Evolutionary conservation across 1,284 basidiomycete species (phyloP).

Genomic region (Somion occarium): DNA sequence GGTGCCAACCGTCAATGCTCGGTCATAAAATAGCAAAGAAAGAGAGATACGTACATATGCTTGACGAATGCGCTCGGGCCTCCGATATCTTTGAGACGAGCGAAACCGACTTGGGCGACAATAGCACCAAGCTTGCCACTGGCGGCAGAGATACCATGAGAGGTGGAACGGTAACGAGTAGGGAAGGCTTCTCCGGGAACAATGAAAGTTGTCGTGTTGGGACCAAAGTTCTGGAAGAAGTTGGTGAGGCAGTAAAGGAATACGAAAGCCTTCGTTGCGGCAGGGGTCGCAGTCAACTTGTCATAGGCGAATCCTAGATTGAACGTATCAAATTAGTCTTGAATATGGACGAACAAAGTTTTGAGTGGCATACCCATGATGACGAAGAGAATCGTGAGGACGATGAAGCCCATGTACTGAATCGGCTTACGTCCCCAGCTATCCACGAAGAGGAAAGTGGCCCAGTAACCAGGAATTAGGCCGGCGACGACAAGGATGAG

Average conservation of each 20-base stretch:
- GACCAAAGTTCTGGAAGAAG: constrained; percentile 76
- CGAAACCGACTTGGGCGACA: constrained; percentile 77
- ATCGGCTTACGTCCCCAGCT: constrained; percentile 71
- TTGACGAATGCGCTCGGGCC: constrained; percentile 56
- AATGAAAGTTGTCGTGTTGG: constrained; percentile 80
- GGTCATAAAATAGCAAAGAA: too few relatives aligned
- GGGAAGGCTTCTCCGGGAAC: constrained; percentile 86
- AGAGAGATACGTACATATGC: constrained; percentile 46
- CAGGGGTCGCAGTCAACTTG: constrained; percentile 49
- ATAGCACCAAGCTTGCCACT: constrained; percentile 83
- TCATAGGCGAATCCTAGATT: constrained; percentile 66
- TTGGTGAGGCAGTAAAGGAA: constrained; percentile 75
- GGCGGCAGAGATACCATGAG: constrained; percentile 83
- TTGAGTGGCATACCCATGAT: constrained; percentile 40
- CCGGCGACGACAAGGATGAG: constrained; percentile 69
- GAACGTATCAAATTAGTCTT: not conserved
- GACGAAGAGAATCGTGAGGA: constrained; percentile 64
- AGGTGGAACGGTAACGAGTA: constrained; percentile 80
- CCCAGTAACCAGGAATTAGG: constrained; percentile 74
- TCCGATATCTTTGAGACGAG: constrained; percentile 63
- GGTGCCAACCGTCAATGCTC: too few relatives aligned
- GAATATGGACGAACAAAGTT: not conserved
- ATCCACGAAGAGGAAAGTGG: constrained; percentile 66
- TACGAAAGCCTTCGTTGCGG: constrained; percentile 63
- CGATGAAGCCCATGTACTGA: constrained; percentile 73